Base-by-base conservation (phyloP, 352 stramenopile species). In the Globisporangium spiculum region DNA sequence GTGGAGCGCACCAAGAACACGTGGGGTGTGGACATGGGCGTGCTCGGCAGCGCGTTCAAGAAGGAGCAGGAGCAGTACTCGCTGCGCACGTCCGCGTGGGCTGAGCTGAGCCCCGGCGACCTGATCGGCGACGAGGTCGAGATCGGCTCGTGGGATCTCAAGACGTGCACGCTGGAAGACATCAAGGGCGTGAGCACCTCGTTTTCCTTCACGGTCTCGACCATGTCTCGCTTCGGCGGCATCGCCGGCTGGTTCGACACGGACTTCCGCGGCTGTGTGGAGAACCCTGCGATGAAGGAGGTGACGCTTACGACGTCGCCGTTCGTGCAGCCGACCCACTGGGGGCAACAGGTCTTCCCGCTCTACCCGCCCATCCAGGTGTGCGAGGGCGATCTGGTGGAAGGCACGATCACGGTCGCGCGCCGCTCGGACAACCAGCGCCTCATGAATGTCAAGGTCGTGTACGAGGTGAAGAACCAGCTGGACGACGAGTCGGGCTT, bases 191-290 rank as follows among this genome's bases (percentile, higher is more conserved):
- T 96, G 38, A 79, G 78, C 63, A 76, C 84, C 4, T 36, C 76
- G 16, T 96, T 96, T 68, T 71, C 75, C 61, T 91, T 97, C 65
- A 73, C 78, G 44, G 84, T 98, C 68, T 91, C 80, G 57, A 96
- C 82, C 36, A 98, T 97, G 77, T 81, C 86, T 26, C 89, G 89
- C 69, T 95, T 96, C 67, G 85, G 87, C 69, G 98, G 97, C 63
- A 97, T 99, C 72, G 98, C 97, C 20, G 96, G 97, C 63, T 99
- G 98, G 98, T 99, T 99, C 75, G 98, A 98, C 69, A 92, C 98
- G n/a, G 96, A 99, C 74, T 99, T 99, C 77, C 95, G 90, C 68
- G 97, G 97, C 50, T 92, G 75, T 64, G 65, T 70, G 1, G 80
- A 95, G 64, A 89, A 93, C 68, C 89, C 89, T 10, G 89, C 86